These are phyloP conservation scores for Rhodotorula taiwanensis DNA, from an alignment of 768 basidiomycete genomes.

Conservation along the genomic window DNA sequence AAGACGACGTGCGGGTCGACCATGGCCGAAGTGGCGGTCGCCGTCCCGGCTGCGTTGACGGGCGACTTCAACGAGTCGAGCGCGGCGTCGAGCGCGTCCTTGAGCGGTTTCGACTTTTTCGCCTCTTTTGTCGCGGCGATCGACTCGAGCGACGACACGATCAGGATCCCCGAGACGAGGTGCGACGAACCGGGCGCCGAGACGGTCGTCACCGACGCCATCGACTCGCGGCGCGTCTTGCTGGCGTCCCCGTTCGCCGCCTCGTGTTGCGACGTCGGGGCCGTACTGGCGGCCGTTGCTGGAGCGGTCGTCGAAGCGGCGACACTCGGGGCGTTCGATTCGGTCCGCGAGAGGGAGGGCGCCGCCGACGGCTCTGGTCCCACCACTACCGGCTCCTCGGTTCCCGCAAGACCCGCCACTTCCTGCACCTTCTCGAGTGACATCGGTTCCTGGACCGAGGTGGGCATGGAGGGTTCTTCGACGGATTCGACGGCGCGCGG, in stretches of 20 bases:
- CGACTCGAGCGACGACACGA: constrained; percentile 39
- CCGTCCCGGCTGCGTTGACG: background rate
- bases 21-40: constrained; percentile 1
- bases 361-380: too few relatives aligned
- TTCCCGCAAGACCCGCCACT: too few relatives aligned
- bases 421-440: too few relatives aligned
- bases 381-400: too few relatives aligned
- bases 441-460: too few relatives aligned
- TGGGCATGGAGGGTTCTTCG: too few relatives aligned
- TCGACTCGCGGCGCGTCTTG: constrained; percentile 24
- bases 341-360: background rate
- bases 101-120: constrained; percentile 36
- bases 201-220: constrained; percentile 33
- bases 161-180: constrained; percentile 39
- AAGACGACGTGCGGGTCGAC: constrained; percentile 72
- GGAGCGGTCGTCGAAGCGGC: constrained; percentile 3
- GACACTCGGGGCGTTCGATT: background rate
- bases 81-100: constrained; percentile 38
- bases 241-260: background rate
- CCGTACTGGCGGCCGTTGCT: background rate
- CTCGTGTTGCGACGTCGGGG: background rate
- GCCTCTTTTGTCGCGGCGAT: constrained; percentile 40
- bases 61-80: constrained; percentile 38
- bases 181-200: constrained; percentile 28
- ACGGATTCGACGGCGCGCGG: too few relatives aligned